Evolutionary conservation across 1,284 basidiomycete species (phyloP).

Genomic region (Grifola frondosa): DNA sequence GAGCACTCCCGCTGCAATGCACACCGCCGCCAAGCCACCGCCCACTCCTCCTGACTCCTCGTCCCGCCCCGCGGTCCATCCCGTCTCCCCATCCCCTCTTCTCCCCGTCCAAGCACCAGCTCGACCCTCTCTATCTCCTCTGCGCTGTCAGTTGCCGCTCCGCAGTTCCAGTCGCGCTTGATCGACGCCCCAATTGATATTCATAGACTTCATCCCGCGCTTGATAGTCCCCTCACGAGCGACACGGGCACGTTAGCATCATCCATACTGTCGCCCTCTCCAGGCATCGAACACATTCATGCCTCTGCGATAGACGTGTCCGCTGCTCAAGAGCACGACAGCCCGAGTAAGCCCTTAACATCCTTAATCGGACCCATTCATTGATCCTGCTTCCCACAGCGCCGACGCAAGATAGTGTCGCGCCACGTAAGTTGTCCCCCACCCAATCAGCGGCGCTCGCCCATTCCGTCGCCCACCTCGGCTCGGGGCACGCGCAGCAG

Average conservation of each 20-base stretch:
- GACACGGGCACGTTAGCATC: too few relatives aligned
- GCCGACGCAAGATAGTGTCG: conserved; percentile 10
- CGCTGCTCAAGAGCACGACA: conserved; percentile 6
- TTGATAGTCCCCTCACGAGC: conserved; percentile 6
- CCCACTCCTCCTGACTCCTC: conserved; percentile 20
- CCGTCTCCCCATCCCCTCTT: conserved; percentile 7
- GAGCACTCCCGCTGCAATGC: conserved; percentile 12
- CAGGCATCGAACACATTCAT: not conserved
- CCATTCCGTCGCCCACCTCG: conserved; percentile 8
- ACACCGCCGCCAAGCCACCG: conserved; percentile 6
- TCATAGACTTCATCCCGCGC: conserved; percentile 13
- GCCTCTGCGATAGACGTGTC: not conserved
- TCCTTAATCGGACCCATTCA: not conserved
- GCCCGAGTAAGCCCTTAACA: conserved; percentile 9
- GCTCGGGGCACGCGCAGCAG: not conserved
- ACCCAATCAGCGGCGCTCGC: conserved; percentile 14
- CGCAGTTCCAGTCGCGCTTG: conserved; percentile 19
- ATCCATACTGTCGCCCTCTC: not conserved
- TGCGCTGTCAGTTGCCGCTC: conserved; percentile 12
- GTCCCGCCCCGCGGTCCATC: conserved; percentile 7
- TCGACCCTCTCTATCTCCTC: conserved; percentile 12
- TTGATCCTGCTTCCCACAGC: conserved; percentile 1
- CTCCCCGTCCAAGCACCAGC: conserved; percentile 3
- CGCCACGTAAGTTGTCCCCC: conserved; percentile 1
- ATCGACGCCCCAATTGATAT: conserved; percentile 24